Conservation (phyloP, 2,329 filamentous ascomycete genomes). For the Blumeria hordei region DNA sequence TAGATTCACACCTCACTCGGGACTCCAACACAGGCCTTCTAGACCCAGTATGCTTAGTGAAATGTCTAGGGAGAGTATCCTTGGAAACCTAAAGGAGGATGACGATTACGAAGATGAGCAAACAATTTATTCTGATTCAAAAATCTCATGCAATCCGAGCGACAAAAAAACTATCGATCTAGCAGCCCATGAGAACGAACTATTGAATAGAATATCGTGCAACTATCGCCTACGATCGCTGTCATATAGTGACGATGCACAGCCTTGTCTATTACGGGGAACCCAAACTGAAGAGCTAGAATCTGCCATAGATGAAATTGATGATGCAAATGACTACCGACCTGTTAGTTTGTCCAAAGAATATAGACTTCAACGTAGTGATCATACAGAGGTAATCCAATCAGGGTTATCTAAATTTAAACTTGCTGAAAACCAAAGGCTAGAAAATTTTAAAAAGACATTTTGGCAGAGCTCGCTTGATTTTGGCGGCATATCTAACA, state of each 20-base stretch:
- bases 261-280: constrained; percentile 26
- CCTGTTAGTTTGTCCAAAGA: constrained; percentile 11
- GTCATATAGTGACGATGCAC: constrained; percentile 24
- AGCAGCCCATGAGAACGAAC: constrained; percentile 35
- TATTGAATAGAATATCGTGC: constrained; percentile 33
- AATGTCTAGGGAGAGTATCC: constrained; percentile 38
- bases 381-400: constrained; percentile 13
- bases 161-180: constrained; percentile 40
- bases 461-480: constrained; percentile 51
- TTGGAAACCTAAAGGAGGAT: constrained; percentile 46
- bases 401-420: constrained; percentile 15
- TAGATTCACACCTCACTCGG: constrained; percentile 31
- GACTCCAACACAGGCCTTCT: constrained; percentile 59
- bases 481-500: constrained; percentile 34
- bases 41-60: constrained; percentile 54
- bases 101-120: constrained; percentile 34
- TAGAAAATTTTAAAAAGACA: constrained; percentile 40
- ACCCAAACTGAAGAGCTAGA: constrained; percentile 42
- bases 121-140: constrained; percentile 28
- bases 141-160: constrained; percentile 25
- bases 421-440: constrained; percentile 33
- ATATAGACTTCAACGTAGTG: constrained; percentile 15
- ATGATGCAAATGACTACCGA: constrained; percentile 30
- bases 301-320: constrained; percentile 48
- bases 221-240: constrained; percentile 30